These are phyloP conservation scores for Naegleria gruberi DNA, from an alignment of 208 protist species.

Conservation along the genomic window DNA sequence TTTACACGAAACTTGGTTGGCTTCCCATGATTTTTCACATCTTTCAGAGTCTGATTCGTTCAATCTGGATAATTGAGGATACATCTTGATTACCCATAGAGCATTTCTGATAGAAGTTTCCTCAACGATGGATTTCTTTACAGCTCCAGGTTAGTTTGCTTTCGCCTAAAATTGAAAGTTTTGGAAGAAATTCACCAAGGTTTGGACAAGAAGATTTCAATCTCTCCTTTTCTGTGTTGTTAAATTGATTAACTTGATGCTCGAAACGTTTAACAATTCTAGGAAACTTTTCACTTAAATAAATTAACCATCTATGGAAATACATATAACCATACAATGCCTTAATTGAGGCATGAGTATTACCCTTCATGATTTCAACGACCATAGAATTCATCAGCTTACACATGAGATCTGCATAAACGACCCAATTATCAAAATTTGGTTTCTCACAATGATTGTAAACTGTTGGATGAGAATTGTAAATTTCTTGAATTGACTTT, in stretches of 20 bases:
- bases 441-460: conserved; percentile 29
- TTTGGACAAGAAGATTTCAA: conserved; percentile 27
- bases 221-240: conserved; percentile 22
- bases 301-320: conserved; percentile 38
- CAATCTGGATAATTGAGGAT: background rate
- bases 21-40: background rate
- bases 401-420: conserved; percentile 30
- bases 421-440: too few species aligned
- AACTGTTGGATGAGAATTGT: conserved; percentile 22
- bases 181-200: background rate
- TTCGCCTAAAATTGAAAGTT: background rate
- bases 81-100: conserved; percentile 2
- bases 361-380: conserved; percentile 36
- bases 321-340: conserved; percentile 34
- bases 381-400: conserved; percentile 36
- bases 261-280: conserved; percentile 12
- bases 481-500: conserved; percentile 28
- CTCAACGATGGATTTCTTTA: background rate
- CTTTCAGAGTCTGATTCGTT: background rate
- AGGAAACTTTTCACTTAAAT: conserved; percentile 36
- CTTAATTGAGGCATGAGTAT: conserved; percentile 33
- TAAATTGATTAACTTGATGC: conserved; percentile 31
- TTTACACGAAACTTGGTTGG: background rate
- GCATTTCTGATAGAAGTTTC: conserved; percentile 13
- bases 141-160: background rate